These are phyloP conservation scores for Paratinospora sagittata DNA, from an alignment of 164 flowering plant genomes.

Conservation along the genomic window DNA sequence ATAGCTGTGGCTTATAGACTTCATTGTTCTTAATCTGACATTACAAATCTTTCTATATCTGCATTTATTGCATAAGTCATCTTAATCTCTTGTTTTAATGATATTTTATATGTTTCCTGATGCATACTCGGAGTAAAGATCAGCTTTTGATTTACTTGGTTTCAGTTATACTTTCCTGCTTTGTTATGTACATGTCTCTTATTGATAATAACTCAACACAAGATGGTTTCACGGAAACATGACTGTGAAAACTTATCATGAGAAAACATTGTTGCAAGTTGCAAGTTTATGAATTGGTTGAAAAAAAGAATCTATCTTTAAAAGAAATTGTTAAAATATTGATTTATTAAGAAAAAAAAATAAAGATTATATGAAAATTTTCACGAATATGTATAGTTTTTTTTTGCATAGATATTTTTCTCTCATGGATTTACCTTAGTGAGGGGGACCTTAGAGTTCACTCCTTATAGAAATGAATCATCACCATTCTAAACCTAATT, in stretches of 20 bases:
- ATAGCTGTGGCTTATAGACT: neutral
- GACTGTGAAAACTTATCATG: no score
- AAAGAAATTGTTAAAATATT: no score
- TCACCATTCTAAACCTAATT: neutral
- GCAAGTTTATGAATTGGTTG: no score
- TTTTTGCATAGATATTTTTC: no score
- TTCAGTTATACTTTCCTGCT: neutral
- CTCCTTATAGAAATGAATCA: neutral
- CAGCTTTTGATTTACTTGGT: neutral
- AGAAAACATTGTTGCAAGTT: no score
- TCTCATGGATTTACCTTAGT: neutral
- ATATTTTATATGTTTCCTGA: neutral
- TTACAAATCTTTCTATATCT: no score
- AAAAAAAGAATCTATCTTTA: no score
- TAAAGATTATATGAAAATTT: neutral
- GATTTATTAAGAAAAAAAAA: no score
- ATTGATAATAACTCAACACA: neutral
- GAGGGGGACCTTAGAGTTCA: neutral
- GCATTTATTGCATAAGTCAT: no score
- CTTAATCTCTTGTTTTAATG: no score
- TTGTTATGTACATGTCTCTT: neutral
- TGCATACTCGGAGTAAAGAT: neutral
- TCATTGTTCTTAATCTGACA: no score
- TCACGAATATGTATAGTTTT: neutral
- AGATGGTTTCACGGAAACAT: neutral